Conservation (phyloP, 306 rosid species). For the Quercus engelmannii region DNA sequence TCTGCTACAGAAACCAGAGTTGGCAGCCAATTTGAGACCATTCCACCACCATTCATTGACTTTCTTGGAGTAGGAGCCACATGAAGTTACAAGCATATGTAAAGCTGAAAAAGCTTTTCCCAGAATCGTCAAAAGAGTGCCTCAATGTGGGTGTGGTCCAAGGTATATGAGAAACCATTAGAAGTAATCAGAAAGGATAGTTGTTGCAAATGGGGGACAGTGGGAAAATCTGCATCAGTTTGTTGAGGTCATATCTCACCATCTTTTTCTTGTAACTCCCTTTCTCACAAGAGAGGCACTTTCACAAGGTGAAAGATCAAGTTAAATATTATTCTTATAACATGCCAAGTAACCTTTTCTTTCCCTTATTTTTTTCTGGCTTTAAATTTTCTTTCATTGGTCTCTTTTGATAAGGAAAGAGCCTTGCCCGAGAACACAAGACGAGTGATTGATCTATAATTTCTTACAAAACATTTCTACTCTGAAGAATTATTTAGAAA, state of each 20-base stretch:
- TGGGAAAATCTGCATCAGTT: constrained; percentile 42
- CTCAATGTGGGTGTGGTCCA: constrained; percentile 69
- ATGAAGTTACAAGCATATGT: constrained; percentile 36
- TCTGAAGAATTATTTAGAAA: background rate
- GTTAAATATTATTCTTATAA: constrained; percentile 7
- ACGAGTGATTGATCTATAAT: background rate
- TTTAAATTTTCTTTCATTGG: background rate
- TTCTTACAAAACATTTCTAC: no score
- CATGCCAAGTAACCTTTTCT: background rate
- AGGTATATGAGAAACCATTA: constrained; percentile 49
- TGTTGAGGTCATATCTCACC: constrained; percentile 37
- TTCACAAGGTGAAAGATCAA: constrained; percentile 12
- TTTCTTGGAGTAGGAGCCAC: constrained; percentile 98
- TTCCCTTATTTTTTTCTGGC: background rate
- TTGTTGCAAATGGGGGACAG: constrained; percentile 47
- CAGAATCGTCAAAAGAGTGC: constrained; percentile 29
- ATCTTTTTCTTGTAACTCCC: constrained; percentile 34
- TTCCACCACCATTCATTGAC: constrained; percentile 72
- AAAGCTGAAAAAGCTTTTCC: constrained; percentile 41
- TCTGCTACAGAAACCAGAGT: constrained; percentile 37
- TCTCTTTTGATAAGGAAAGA: background rate
- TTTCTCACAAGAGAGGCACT: constrained; percentile 45
- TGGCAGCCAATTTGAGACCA: constrained; percentile 30
- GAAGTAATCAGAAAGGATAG: constrained; percentile 54
- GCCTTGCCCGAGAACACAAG: background rate